Conservation (phyloP, 1,284 basidiomycete genomes). For the Cryptococcus deneoformans region DNA sequence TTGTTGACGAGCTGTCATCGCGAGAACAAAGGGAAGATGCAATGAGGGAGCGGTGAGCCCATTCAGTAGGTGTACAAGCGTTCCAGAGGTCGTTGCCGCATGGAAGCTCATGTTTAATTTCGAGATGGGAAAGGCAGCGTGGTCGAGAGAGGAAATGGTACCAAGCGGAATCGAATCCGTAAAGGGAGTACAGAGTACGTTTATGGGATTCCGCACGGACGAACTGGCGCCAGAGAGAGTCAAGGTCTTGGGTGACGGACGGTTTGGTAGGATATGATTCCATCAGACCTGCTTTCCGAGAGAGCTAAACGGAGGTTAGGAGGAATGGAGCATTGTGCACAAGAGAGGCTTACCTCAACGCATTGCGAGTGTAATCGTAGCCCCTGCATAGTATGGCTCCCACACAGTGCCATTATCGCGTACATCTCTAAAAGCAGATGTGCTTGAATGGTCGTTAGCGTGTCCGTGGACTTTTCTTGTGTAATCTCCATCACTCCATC, state of each 20-base stretch:
- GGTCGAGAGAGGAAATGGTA: constrained; percentile 33
- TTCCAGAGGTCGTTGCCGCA: constrained; percentile 19
- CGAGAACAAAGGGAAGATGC: neutral
- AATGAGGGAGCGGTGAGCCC: constrained; percentile 27
- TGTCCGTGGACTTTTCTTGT: neutral
- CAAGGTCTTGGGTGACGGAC: constrained; percentile 1
- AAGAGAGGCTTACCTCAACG: constrained; percentile 1
- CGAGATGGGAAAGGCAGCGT: constrained; percentile 29
- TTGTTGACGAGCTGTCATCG: too few species aligned
- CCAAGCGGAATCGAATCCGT: constrained; percentile 28
- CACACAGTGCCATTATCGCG: constrained; percentile 3
- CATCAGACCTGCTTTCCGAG: constrained; percentile 6
- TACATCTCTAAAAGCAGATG: constrained; percentile 6
- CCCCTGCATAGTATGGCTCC: constrained; percentile 1
- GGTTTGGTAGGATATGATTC: constrained; percentile 5
- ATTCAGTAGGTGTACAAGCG: constrained; percentile 14
- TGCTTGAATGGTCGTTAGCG: constrained; percentile 6
- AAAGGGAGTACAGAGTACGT: constrained; percentile 18
- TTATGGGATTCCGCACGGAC: constrained; percentile 7
- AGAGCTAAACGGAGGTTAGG: neutral
- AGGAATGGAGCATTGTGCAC: neutral
- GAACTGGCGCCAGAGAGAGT: constrained; percentile 7
- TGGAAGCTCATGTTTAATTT: constrained; percentile 36
- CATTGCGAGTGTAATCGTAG: constrained; percentile 1
- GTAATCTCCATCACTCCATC: neutral